Percentiles rank a stretch among this genome's conserved stretches.
These are phyloP conservation scores for Candida tibetensis DNA, from an alignment of 805 yeast genomes.

Conservation along the genomic window DNA sequence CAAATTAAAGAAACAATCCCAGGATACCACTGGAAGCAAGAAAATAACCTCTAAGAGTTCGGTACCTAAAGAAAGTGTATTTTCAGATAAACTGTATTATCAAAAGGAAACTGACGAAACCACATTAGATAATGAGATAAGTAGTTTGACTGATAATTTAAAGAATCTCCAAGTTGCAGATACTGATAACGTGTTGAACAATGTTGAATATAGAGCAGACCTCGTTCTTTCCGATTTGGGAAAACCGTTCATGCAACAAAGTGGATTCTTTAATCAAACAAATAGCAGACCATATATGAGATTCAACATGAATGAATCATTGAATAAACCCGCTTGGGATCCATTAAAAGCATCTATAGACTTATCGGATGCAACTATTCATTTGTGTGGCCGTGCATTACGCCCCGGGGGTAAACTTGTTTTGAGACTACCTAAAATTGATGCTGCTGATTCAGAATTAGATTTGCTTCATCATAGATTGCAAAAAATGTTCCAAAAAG, in stretches of 20 bases:
- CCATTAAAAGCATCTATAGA: conserved; percentile 32
- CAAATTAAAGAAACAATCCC: too few relatives aligned
- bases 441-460: conserved; percentile 29
- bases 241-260: conserved; percentile 31
- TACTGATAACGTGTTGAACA: conserved; percentile 5
- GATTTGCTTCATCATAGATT: conserved; percentile 22
- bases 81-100: conserved; percentile 22
- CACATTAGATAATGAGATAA: conserved; percentile 20
- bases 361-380: conserved; percentile 39
- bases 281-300: conserved; percentile 34
- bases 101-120: conserved; percentile 26
- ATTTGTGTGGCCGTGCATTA: conserved; percentile 28
- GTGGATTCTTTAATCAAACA: conserved; percentile 39
- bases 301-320: conserved; percentile 21
- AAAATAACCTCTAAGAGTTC: too few relatives aligned
- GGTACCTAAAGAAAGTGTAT: conserved; percentile 5
- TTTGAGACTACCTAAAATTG: conserved; percentile 25
- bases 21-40: too few relatives aligned
- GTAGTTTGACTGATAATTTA: conserved; percentile 11
- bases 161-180: conserved; percentile 5
- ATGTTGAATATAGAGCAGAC: conserved; percentile 30
- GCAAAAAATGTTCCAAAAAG: conserved; percentile 24
- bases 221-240: conserved; percentile 36
- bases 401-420: conserved; percentile 31
- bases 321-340: conserved; percentile 24